Conservation (phyloP, 2,329 filamentous ascomycete genomes). For the Pestalotiopsis sp. region DNA sequence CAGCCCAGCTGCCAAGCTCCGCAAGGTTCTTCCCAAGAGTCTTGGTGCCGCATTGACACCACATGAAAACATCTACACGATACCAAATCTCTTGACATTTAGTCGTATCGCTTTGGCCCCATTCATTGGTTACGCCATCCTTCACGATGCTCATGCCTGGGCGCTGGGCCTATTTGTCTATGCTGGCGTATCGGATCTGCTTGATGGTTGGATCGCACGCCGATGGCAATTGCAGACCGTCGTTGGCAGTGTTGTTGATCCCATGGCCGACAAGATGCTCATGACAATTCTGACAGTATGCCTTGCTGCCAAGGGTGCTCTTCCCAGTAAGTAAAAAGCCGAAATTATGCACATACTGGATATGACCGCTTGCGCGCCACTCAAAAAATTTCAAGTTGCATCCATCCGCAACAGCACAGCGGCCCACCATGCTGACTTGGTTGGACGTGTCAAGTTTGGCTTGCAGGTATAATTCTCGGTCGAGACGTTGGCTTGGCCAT, state of each 20-base stretch:
- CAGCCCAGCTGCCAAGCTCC: constrained; percentile 18
- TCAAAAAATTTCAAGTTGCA: too few species aligned
- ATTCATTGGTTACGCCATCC: constrained; percentile 83
- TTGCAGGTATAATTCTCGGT: constrained; percentile 88
- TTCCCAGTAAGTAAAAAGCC: constrained; percentile 65
- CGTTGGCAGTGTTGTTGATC: constrained; percentile 91
- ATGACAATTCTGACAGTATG: constrained; percentile 93
- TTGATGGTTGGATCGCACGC: constrained; percentile 93
- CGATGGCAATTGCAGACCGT: constrained; percentile 89
- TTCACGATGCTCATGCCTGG: constrained; percentile 78
- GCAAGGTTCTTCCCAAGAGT: constrained; percentile 34
- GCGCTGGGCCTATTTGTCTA: constrained; percentile 89
- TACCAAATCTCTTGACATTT: constrained; percentile 93
- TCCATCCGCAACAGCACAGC: not conserved
- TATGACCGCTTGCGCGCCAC: not conserved
- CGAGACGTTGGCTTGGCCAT: constrained; percentile 83
- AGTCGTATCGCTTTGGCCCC: constrained; percentile 84
- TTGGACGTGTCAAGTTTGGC: constrained; percentile 63
- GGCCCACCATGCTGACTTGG: not conserved
- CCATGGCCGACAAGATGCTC: constrained; percentile 93
- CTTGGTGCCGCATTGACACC: constrained; percentile 34
- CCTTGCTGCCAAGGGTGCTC: constrained; percentile 77
- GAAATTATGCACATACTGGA: not conserved
- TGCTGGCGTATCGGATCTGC: constrained; percentile 85
- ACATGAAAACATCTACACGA: constrained; percentile 92